Evolutionary conservation across 345 rosid genomes (phyloP), one percentile per base, ranked within the genome.

Genomic region (Barbarea vulgaris): DNA sequence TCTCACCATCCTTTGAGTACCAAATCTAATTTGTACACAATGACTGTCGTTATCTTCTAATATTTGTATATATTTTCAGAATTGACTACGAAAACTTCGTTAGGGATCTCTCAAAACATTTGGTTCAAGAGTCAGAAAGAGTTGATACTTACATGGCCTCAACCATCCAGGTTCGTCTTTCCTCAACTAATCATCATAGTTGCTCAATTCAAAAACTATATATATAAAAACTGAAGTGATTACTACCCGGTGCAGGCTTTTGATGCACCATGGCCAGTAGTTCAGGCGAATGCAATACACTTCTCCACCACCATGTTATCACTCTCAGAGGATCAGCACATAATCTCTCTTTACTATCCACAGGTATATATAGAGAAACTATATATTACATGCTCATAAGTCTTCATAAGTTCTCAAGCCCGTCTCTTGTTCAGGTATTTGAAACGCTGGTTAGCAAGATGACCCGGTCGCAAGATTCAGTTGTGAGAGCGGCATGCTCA

Each of bases 211-310:
- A 47, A 36, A 9, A 64, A 70, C 21, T 34, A 41, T 24, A 21
- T 76, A 30, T 15, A 28, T 10, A 22, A 27, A 21, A 22, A 46
- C 22, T 75, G 31, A 77, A 42, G 66, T 41, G 65, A 70, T n/a
- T 46, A 30, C 46, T 57, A 46, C 37, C 33, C 22, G 52, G 36
- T 80, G 83, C 93, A 94, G 96, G 96, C 92, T 66, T 90, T 89
- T 72, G 98, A 94, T 76, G 95, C 98, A 34, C 88, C 92, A 15
- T 91, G 95, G 97, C 88, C 98, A 12, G 81, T 86, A 65, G 85
- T 94, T 77, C 97, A 94, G 81, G 98, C 97, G 19, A 94, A 94
- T 80, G 98, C 98, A 22, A 84, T 94, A 64, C 86, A 91, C 82
- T 83, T 94, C 65, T 86, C 93, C 68, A 81, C 96, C 85, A 85